Evolutionary conservation across 768 basidiomycete species (phyloP).

Genomic region (Xerocomellus amylosporus): DNA sequence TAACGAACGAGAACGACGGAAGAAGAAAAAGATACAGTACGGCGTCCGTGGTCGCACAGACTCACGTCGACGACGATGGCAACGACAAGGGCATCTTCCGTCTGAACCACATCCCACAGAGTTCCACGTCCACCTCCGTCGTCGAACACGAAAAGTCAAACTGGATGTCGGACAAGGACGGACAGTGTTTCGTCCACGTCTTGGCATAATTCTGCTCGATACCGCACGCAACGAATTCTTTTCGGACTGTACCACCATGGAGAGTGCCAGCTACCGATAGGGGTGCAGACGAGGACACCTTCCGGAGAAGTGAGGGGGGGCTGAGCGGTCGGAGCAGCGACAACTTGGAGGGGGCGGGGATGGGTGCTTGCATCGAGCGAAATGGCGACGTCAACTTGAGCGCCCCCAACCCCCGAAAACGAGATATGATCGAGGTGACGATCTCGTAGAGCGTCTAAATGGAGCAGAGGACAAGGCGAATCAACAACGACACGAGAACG

Average conservation of each 20-base stretch:
- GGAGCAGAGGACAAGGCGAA: neutral
- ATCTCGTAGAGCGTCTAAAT: slow-evolving; percentile 28
- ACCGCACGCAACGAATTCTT: slow-evolving; percentile 29
- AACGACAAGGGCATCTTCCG: slow-evolving; percentile 16
- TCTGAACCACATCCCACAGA: slow-evolving; percentile 33
- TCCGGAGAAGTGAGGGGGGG: slow-evolving; percentile 9
- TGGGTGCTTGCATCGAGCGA: slow-evolving; percentile 24
- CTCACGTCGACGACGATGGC: neutral
- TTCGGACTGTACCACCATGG: slow-evolving; percentile 1
- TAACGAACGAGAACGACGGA: neutral
- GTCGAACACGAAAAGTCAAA: slow-evolving; percentile 30
- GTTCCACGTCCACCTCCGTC: slow-evolving; percentile 25
- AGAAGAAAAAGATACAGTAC: neutral
- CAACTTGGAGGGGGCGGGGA: slow-evolving; percentile 3
- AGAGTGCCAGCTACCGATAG: neutral
- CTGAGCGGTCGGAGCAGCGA: neutral
- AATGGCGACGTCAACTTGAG: slow-evolving; percentile 34
- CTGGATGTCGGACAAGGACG: slow-evolving; percentile 27
- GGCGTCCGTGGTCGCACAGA: neutral
- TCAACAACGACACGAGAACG: neutral
- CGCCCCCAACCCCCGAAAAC: slow-evolving; percentile 26
- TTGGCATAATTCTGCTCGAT: slow-evolving; percentile 27
- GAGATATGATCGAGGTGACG: slow-evolving; percentile 32
- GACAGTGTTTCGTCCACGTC: slow-evolving; percentile 29
- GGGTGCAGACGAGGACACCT: neutral